Evolutionary conservation across 129 eudicot species (phyloP).

Genomic region (Deinandra increscens): DNA sequence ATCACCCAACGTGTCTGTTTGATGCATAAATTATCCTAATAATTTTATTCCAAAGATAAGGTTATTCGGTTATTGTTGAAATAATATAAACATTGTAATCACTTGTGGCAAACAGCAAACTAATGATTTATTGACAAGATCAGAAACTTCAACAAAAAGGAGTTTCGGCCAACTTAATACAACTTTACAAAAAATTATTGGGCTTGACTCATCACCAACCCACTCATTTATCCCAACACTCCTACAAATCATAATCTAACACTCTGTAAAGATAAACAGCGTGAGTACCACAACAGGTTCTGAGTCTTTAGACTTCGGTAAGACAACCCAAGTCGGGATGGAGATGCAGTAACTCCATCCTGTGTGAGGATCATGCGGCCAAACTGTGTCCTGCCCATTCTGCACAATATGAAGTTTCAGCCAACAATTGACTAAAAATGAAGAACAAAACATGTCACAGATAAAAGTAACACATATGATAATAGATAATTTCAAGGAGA

Average conservation of each 20-base stretch:
- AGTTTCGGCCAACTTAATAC: neutral
- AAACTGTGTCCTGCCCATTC: slow-evolving; percentile 90
- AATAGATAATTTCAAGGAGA: neutral
- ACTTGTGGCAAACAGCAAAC: neutral
- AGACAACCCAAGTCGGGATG: slow-evolving; percentile 94
- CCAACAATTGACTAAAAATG: neutral
- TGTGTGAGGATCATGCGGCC: slow-evolving; percentile 97
- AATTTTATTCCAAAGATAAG: neutral
- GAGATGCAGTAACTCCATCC: slow-evolving; percentile 99
- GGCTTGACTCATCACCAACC: neutral
- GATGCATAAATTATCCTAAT: neutral
- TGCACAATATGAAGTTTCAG: slow-evolving; percentile 33
- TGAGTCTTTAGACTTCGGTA: slow-evolving; percentile 87
- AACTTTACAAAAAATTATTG: neutral
- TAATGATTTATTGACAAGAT: neutral
- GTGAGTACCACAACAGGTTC: slow-evolving; percentile 94
- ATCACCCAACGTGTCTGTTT: neutral
- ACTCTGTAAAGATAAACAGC: slow-evolving; percentile 29
- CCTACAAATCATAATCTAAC: neutral
- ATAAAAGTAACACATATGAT: neutral
- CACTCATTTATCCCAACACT: neutral
- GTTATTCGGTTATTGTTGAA: neutral
- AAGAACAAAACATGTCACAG: neutral
- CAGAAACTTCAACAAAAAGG: neutral
- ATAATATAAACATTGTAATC: neutral